Evolutionary conservation across 345 rosid species (phyloP), one percentile per base, ranked within the genome.

Genomic region (Trapa incisa): DNA sequence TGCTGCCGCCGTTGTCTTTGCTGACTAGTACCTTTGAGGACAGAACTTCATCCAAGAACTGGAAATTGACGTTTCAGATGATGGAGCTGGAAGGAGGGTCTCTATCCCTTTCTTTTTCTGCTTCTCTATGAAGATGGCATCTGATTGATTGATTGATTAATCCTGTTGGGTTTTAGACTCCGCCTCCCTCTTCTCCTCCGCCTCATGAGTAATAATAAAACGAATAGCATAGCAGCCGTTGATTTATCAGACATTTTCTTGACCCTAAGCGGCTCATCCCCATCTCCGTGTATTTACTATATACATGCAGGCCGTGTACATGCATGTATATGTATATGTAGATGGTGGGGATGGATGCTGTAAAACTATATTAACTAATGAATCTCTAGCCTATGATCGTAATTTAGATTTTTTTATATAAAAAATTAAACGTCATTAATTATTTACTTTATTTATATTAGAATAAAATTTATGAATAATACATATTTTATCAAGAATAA

Each of bases 71-170:
- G 43, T 41, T 41, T 41, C 7, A 48, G 57, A 16, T 45, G 61
- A 58, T 71, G 54, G 42, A 47, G 29, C 29, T 22, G 29, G 29
- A 22, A 22, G 29, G 29, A 22, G 29, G 68, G 79, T 80, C 85
- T 73, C 84, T 79, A 73, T 83, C 78, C 76, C 50, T 58, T 45
- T 65, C 39, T 41, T 68, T 67, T 53, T 74, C 81, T 86, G 75
- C 95, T 92, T 86, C 76, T 75, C 73, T 80, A 70, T 65, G 87
- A 88, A 88, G 98, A 82, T 88, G 82, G 80, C 88, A 76, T 69
- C 68, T 67, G 43, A 41, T 2, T 69, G 78, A 81, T 2, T 69
- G 78, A 81, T 78, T 47, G 69, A 53, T 50, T 54, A 37, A 5
- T 70, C 50, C 50, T 54, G 68, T 17, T 52, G 1, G 9, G 42